Evolutionary conservation across 2,329 filamentous ascomycete species (phyloP).

Genomic region (Alternaria triticina): DNA sequence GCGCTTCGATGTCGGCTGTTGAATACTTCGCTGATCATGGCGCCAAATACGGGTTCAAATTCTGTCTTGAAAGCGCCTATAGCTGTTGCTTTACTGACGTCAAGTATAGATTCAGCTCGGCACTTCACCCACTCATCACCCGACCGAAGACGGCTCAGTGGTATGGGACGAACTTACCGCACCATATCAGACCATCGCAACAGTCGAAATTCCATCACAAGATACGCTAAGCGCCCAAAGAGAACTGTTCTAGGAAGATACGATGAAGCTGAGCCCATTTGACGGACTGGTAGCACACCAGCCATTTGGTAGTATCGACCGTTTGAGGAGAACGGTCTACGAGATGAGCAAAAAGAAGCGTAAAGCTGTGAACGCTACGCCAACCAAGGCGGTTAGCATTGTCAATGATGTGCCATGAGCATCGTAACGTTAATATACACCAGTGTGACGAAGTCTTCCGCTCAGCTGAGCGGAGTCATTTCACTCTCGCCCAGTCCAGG

Average conservation of each 20-base stretch:
- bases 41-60: slow-evolving; percentile 39
- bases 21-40: slow-evolving; percentile 23
- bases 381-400: slow-evolving; percentile 13
- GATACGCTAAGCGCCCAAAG: slow-evolving; percentile 29
- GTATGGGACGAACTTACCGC: slow-evolving; percentile 41
- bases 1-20: slow-evolving; percentile 36
- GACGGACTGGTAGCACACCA: slow-evolving; percentile 33
- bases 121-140: slow-evolving; percentile 34
- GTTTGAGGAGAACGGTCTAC: slow-evolving; percentile 34
- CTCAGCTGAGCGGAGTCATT: neutral
- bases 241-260: slow-evolving; percentile 39
- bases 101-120: slow-evolving; percentile 36
- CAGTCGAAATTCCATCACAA: slow-evolving; percentile 33
- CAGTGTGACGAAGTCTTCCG: neutral
- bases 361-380: slow-evolving; percentile 28
- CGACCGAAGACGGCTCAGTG: slow-evolving; percentile 38
- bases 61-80: neutral
- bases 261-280: slow-evolving; percentile 38
- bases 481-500: neutral
- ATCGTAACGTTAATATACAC: neutral
- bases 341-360: slow-evolving; percentile 34
- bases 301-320: slow-evolving; percentile 36
- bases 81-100: neutral
- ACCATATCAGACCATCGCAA: slow-evolving; percentile 39
- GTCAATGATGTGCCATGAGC: slow-evolving; percentile 30